phyloP scores from a whole-genome alignment of 805 yeast genomes.

The Cyberlindnera mrakii region DNA sequence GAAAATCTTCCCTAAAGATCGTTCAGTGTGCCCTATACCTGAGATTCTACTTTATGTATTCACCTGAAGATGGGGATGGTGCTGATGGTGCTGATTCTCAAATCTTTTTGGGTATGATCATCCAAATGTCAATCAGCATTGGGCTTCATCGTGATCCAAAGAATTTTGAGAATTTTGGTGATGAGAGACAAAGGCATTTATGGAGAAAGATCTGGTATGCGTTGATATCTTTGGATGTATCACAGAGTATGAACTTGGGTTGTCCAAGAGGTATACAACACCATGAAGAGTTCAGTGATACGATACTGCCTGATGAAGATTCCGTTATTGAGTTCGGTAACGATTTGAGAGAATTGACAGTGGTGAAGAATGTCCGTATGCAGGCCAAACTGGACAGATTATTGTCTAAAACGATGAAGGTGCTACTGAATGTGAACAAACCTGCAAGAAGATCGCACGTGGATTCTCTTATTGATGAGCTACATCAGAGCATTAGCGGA shows the following conservation, averaged over 20 bases:
- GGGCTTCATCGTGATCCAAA: slow-evolving; percentile 69
- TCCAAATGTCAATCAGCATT: slow-evolving; percentile 62
- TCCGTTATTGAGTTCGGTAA: slow-evolving; percentile 16
- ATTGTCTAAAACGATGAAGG: slow-evolving; percentile 34
- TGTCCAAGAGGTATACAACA: slow-evolving; percentile 33
- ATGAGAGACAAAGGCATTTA: slow-evolving; percentile 37
- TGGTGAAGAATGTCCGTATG: slow-evolving; percentile 41
- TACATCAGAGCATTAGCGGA: slow-evolving; percentile 29
- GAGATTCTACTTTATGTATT: slow-evolving; percentile 46
- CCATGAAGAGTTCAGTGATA: slow-evolving; percentile 34
- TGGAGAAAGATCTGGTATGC: slow-evolving; percentile 58
- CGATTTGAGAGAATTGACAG: slow-evolving; percentile 38
- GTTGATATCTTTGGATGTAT: slow-evolving; percentile 35
- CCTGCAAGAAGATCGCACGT: slow-evolving; percentile 37
- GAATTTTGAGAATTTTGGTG: slow-evolving; percentile 37
- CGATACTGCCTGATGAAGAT: slow-evolving; percentile 33
- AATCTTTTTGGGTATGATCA: slow-evolving; percentile 46
- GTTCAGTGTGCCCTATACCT: slow-evolving; percentile 57
- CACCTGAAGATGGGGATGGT: slow-evolving; percentile 57
- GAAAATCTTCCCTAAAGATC: slow-evolving; percentile 40
- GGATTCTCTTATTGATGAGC: slow-evolving; percentile 30
- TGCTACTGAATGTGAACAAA: slow-evolving; percentile 28
- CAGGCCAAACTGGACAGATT: slow-evolving; percentile 41
- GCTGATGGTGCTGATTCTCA: slow-evolving; percentile 55
- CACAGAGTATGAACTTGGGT: slow-evolving; percentile 37